Base-by-base conservation (phyloP, 352 stramenopile species). In the Phytophthora litchii region DNA sequence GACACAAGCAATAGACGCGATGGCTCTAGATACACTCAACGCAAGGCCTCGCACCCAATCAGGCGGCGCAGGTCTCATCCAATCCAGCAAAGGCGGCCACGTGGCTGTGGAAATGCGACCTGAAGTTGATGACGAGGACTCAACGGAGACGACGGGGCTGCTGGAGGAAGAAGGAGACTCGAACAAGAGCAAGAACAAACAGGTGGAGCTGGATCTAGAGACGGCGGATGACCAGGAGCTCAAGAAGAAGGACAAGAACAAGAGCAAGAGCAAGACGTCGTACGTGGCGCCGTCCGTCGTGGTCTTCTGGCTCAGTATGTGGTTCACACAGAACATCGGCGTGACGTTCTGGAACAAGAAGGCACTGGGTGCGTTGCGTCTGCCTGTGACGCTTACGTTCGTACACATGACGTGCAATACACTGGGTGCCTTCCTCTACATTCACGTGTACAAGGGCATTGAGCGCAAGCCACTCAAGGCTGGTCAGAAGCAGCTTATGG, bases 331-430 rank as follows among this genome's bases (percentile, higher is more conserved):
- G 69, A 98, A 98, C 72, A 93, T 98, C 38, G 81, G 88, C 59
- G 88, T 98, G 29, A 98, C 94, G 0, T 92, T 98, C 52, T 88
- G 97, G 67, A 98, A 98, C 83, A 98, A 98, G 70, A 94, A 95
- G 59, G 89, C 90, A 34, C 81, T 98, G 56, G 80, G 56, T 21
- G 64, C 74, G 25, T 60, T 92, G 48, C 77, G 78, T 0, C 65
- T 94, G 21, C 84, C 84, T 23, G 78, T 93, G 35, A 90, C 78
- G 54, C 74, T 98, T 40, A 97, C 89, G 12, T 96, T 96, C 53
- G 83, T 98, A 54, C 94, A 98, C 72, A 98, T 98, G 94, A 21
- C 83, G 10, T 98, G 88, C 72, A 98, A 98, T 68, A 86, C 86
- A 16, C 54, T 98, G 35, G 94, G 94, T 23, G 80, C 82, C 10